phyloP scores from a whole-genome alignment of 257 asterid species.

The Lycium barbarum region DNA sequence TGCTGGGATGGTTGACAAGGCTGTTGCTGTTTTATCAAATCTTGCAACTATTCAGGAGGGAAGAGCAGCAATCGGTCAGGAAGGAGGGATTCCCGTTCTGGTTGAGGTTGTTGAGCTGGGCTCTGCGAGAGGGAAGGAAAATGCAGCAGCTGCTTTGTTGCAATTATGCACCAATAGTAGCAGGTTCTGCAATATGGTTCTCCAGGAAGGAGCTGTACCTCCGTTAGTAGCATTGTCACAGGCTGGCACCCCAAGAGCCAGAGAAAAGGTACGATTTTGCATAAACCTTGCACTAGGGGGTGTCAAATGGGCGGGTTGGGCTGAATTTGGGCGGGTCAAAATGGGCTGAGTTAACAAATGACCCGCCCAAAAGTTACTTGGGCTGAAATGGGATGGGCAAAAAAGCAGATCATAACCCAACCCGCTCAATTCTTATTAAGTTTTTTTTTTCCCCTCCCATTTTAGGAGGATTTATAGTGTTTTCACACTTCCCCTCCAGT shows the following conservation, averaged over 20 bases:
- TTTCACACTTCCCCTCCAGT: too few species aligned
- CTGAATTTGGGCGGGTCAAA: too few species aligned
- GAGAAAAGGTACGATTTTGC: conserved; percentile 41
- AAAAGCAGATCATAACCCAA: too few species aligned
- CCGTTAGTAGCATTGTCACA: conserved; percentile 51
- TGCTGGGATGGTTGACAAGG: conserved; percentile 54
- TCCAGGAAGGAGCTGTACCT: conserved; percentile 53
- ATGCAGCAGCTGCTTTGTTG: conserved; percentile 51
- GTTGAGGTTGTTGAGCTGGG: conserved; percentile 55
- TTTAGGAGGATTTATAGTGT: too few species aligned
- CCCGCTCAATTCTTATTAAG: too few species aligned
- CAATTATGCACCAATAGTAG: conserved; percentile 47
- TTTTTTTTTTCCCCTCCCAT: too few species aligned
- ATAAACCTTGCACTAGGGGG: background rate
- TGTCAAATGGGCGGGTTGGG: too few species aligned
- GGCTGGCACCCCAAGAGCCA: conserved; percentile 55
- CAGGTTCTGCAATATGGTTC: conserved; percentile 49
- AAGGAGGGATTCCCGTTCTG: conserved; percentile 45
- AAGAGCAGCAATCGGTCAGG: conserved; percentile 46
- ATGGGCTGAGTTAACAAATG: too few species aligned
- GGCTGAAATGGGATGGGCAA: too few species aligned
- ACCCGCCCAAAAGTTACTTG: too few species aligned
- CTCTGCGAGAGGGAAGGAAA: conserved; percentile 52
- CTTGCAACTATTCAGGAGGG: conserved; percentile 48
- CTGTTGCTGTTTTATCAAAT: conserved; percentile 52